Conservation (phyloP, 352 stramenopile genomes). For the Aphanomyces stellatus region DNA sequence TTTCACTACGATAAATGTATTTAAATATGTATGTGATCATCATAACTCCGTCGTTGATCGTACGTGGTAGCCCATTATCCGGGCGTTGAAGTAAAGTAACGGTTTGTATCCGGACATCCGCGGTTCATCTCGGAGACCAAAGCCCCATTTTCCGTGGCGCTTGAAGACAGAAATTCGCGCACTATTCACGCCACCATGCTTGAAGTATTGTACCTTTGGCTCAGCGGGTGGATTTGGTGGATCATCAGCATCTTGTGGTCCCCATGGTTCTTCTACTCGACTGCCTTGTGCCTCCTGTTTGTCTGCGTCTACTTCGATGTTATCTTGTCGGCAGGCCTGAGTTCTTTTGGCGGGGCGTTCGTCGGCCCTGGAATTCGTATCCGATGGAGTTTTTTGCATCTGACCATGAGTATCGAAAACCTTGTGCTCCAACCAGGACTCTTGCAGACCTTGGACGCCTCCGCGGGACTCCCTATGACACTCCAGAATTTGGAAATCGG, state of each 20-base stretch:
- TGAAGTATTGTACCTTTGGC: too few species aligned
- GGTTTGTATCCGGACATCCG: not conserved
- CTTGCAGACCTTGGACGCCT: too few species aligned
- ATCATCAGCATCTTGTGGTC: not conserved
- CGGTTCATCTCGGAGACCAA: not conserved
- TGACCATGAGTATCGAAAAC: constrained; percentile 49
- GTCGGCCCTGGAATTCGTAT: constrained; percentile 52
- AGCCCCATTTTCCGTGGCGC: not conserved
- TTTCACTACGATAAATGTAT: not conserved
- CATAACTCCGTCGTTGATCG: not conserved
- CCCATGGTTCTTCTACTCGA: too few species aligned
- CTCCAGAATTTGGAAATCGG: too few species aligned
- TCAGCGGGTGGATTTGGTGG: not conserved
- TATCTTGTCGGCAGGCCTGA: constrained; percentile 47
- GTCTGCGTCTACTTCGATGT: too few species aligned
- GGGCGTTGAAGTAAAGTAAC: constrained; percentile 5
- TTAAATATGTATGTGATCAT: not conserved
- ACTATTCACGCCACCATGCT: not conserved
- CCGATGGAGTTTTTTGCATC: constrained; percentile 50
- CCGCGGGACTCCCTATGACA: too few species aligned
- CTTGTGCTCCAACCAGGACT: constrained; percentile 35
- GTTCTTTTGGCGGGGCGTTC: constrained; percentile 31
- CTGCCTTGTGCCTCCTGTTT: too few species aligned
- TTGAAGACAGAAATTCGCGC: too few species aligned
- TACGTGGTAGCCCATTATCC: not conserved